A percentile compares a stretch with the other conserved stretches of the same genome.
Conservation (phyloP, 371 early-diverging fungal species). For the Actinomortierella wolfii region DNA sequence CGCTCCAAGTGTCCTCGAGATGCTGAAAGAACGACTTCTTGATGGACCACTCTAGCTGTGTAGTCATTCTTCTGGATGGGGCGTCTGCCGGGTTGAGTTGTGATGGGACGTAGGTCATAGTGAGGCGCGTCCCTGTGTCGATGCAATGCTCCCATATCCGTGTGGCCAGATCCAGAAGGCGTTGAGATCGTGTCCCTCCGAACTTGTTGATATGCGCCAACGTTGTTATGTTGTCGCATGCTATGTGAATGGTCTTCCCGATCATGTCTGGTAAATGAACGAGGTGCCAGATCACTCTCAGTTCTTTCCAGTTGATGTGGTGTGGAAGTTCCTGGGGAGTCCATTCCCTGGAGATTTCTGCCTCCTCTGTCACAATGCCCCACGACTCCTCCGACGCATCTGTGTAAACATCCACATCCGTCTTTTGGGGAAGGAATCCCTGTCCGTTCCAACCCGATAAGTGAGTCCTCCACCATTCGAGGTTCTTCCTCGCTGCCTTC, state of each 20-base stretch:
- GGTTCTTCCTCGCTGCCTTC: not conserved
- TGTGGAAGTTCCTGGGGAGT: not conserved
- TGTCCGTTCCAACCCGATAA: conserved; percentile 7
- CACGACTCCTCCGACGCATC: not conserved
- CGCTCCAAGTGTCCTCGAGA: conserved; percentile 8
- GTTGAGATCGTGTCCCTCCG: conserved; percentile 9
- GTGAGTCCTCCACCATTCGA: conserved; percentile 8
- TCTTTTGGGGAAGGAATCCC: not conserved
- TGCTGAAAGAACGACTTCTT: conserved; percentile 7
- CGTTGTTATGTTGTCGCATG: too few species aligned
- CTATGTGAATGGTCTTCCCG: not conserved
- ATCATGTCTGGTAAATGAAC: not conserved
- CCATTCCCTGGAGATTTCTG: not conserved
- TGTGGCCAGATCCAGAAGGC: conserved; percentile 9
- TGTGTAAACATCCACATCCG: conserved; percentile 9
- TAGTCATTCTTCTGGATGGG: conserved; percentile 7
- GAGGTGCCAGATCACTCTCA: not conserved
- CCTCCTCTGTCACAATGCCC: not conserved
- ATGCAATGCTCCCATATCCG: conserved; percentile 15
- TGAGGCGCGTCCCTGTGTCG: conserved; percentile 9
- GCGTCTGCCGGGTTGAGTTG: conserved; percentile 20
- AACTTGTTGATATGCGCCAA: conserved; percentile 20
- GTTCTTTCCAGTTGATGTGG: conserved; percentile 5
- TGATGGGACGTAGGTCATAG: conserved; percentile 18
- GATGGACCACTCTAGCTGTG: conserved; percentile 17